A percentile compares a stretch with the other conserved stretches of the same genome.
Evolutionary conservation across 1,284 basidiomycete species (phyloP).

Genomic region (Microbotryum violaceum): DNA sequence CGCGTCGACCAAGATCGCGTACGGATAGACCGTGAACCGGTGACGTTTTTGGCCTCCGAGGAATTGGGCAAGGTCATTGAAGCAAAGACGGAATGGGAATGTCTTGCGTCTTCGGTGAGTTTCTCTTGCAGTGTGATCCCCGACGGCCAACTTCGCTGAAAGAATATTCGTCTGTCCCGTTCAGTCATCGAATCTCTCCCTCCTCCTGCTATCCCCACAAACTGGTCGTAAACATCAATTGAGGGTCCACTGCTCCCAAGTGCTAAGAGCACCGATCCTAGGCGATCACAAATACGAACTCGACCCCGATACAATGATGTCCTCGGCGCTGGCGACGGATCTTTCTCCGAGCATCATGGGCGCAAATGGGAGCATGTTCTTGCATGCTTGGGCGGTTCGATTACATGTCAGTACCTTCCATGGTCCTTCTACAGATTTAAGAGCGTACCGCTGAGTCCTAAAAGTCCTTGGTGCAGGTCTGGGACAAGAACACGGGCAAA

Average conservation of each 20-base stretch:
- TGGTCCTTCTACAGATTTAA: too few relatives aligned
- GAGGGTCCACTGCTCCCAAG: conserved; percentile 22
- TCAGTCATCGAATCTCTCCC: background rate
- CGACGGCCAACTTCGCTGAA: background rate
- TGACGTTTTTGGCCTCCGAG: background rate
- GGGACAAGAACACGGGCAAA: conserved; percentile 12
- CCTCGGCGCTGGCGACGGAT: conserved; percentile 8
- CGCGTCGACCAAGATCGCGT: conserved; percentile 24
- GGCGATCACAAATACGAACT: conserved; percentile 27
- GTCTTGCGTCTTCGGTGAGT: conserved; percentile 14
- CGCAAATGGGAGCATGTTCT: conserved; percentile 8
- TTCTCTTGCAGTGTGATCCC: background rate
- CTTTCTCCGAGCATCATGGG: too few relatives aligned
- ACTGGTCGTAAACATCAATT: conserved; percentile 31
- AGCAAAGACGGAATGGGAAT: conserved; percentile 22
- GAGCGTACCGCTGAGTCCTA: background rate
- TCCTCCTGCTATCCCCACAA: conserved; percentile 14
- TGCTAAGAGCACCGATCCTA: conserved; percentile 25
- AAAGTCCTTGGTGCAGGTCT: background rate
- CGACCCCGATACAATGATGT: conserved; percentile 3
- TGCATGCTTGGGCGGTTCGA: conserved; percentile 13
- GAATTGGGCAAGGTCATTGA: conserved; percentile 3
- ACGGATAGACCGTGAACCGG: background rate
- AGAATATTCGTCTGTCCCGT: too few relatives aligned
- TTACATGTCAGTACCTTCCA: conserved; percentile 13